phyloP scores from a whole-genome alignment of 2,329 filamentous ascomycete species.

The Mycosphaerella arachidis region DNA sequence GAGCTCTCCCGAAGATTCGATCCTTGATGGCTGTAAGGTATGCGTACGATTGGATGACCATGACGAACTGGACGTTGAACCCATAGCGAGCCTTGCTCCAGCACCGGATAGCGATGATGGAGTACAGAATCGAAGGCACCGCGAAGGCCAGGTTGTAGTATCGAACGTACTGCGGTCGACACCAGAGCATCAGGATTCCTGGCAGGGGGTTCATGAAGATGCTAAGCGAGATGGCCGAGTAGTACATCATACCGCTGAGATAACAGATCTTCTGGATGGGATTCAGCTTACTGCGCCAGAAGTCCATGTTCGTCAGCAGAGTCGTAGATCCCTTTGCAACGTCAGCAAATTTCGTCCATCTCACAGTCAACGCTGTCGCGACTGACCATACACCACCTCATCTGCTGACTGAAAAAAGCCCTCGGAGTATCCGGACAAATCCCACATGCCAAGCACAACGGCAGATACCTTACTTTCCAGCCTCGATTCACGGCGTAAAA shows the following conservation, averaged over 20 bases:
- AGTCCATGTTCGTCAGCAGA: conserved; percentile 39
- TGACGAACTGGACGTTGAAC: conserved; percentile 42
- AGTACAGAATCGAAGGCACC: conserved; percentile 39
- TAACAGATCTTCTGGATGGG: conserved; percentile 43
- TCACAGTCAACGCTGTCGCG: no score
- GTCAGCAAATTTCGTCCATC: not conserved
- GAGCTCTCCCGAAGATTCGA: conserved; percentile 37
- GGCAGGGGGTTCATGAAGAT: conserved; percentile 42
- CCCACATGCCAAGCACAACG: conserved; percentile 41
- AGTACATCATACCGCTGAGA: conserved; percentile 40
- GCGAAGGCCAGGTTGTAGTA: conserved; percentile 46
- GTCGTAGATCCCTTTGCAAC: conserved; percentile 34
- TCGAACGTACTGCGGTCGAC: conserved; percentile 40
- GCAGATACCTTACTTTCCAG: conserved; percentile 43
- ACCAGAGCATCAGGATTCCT: conserved; percentile 39
- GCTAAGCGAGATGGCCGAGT: conserved; percentile 38
- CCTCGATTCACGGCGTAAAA: conserved; percentile 42
- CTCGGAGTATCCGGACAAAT: conserved; percentile 42
- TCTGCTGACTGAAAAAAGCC: conserved; percentile 44
- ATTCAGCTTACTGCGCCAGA: conserved; percentile 38
- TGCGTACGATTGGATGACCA: conserved; percentile 42
- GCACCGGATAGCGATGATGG: conserved; percentile 37
- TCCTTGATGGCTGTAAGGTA: conserved; percentile 44
- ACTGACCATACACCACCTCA: conserved; percentile 39
- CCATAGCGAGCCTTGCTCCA: conserved; percentile 42